A percentile compares a stretch with the other conserved stretches of the same genome.
These are phyloP conservation scores for Penicillium sp. DNA, from an alignment of 2,329 filamentous ascomycete genomes.

Conservation along the genomic window DNA sequence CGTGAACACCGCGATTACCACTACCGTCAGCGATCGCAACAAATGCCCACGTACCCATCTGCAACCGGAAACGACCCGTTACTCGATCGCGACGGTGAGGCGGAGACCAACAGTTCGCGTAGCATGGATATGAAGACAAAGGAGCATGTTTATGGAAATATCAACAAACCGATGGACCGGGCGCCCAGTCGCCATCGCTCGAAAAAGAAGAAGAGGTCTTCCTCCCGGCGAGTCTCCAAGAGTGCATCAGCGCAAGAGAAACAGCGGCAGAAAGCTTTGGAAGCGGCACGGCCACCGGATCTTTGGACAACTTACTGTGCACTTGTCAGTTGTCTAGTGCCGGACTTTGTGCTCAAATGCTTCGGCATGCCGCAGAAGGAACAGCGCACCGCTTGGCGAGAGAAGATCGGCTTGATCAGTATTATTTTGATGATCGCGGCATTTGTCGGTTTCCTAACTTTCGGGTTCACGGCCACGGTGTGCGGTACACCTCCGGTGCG, in stretches of 20 bases:
- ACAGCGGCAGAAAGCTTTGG: conserved; percentile 57
- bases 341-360: conserved; percentile 77
- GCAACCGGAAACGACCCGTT: conserved; percentile 90
- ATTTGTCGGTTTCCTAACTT: conserved; percentile 91
- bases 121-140: conserved; percentile 56
- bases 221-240: conserved; percentile 57
- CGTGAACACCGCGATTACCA: conserved; percentile 91
- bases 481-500: conserved; percentile 71
- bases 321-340: conserved; percentile 91
- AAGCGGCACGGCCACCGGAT: conserved; percentile 73
- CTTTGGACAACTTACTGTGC: conserved; percentile 96
- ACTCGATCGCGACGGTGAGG: conserved; percentile 62
- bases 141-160: conserved; percentile 35
- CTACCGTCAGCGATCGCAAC: conserved; percentile 90
- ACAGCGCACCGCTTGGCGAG: conserved; percentile 90
- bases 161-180: conserved; percentile 45
- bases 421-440: conserved; percentile 85
- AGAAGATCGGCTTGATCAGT: conserved; percentile 96
- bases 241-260: conserved; percentile 60
- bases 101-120: conserved; percentile 61
- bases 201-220: conserved; percentile 59
- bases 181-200: conserved; percentile 39
- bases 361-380: conserved; percentile 82
- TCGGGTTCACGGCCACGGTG: conserved; percentile 88
- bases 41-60: conserved; percentile 87